Evolutionary conservation across 164 flowering plant species (phyloP).

Genomic region (Annona cherimola): DNA sequence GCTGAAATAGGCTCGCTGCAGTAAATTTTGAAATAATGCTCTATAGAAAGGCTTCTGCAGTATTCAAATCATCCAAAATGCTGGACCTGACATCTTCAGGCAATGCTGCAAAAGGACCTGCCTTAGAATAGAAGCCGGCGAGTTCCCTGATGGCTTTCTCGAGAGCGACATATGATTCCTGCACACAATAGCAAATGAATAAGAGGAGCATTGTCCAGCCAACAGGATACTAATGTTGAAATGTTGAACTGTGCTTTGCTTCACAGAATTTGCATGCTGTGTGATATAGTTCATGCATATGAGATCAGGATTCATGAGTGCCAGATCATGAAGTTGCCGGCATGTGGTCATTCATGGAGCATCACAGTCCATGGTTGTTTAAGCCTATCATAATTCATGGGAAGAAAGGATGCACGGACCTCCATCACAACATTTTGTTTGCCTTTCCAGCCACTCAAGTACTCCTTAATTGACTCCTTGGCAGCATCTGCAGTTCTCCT

Average conservation of each 20-base stretch:
- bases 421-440: constrained; percentile 47
- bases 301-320: no score
- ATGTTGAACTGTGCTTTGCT: no score
- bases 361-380: no score
- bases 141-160: constrained; percentile 80
- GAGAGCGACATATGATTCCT: constrained; percentile 78
- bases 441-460: constrained; percentile 71
- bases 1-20: not conserved
- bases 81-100: constrained; percentile 71
- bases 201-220: no score
- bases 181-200: constrained; percentile 8
- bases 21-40: not conserved
- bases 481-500: constrained; percentile 92
- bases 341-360: no score
- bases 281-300: no score
- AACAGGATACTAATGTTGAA: no score
- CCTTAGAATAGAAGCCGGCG: constrained; percentile 84
- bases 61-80: constrained; percentile 51
- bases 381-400: not conserved
- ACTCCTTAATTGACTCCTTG: constrained; percentile 85
- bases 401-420: constrained; percentile 29
- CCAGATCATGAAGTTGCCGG: no score
- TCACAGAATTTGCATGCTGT: no score
- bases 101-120: constrained; percentile 85
- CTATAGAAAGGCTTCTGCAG: constrained; percentile 67